phyloP scores from a whole-genome alignment of 148 eudicot species.

The Tetragonia tetragonoides region DNA sequence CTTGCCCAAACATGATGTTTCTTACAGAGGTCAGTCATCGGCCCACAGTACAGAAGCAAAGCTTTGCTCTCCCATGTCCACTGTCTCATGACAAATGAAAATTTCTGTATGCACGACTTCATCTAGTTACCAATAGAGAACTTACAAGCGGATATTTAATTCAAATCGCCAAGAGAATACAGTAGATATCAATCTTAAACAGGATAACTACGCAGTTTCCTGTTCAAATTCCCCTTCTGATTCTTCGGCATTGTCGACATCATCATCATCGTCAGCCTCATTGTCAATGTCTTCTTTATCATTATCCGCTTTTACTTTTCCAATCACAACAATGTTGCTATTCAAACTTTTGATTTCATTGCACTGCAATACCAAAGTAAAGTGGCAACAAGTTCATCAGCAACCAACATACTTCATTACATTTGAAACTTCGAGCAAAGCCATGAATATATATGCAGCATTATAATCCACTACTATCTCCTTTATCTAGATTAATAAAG shows the following conservation, averaged over 20 bases:
- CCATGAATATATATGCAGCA: background rate
- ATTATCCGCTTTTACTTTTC: slow-evolving; percentile 63
- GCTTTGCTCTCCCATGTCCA: too few species aligned
- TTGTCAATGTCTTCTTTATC: slow-evolving; percentile 93
- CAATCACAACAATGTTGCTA: slow-evolving; percentile 64
- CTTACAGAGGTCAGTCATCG: too few species aligned
- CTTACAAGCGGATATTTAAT: background rate
- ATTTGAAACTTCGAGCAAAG: background rate
- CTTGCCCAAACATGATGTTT: too few species aligned
- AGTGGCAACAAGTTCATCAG: slow-evolving; percentile 9
- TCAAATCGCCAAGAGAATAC: background rate
- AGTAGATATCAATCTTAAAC: background rate
- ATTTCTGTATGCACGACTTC: too few species aligned
- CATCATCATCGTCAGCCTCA: slow-evolving; percentile 88
- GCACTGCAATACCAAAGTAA: slow-evolving; percentile 40
- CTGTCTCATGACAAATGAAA: too few species aligned
- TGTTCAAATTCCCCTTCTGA: slow-evolving; percentile 98
- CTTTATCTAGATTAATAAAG: background rate
- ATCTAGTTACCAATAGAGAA: too few species aligned
- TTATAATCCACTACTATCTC: background rate
- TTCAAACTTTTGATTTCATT: slow-evolving; percentile 76
- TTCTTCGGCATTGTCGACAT: slow-evolving; percentile 87
- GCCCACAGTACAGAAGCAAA: too few species aligned
- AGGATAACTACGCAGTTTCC: slow-evolving; percentile 59
- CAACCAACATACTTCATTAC: background rate